Conservation (phyloP, 2,329 filamentous ascomycete species). For the Claviceps paspali region DNA sequence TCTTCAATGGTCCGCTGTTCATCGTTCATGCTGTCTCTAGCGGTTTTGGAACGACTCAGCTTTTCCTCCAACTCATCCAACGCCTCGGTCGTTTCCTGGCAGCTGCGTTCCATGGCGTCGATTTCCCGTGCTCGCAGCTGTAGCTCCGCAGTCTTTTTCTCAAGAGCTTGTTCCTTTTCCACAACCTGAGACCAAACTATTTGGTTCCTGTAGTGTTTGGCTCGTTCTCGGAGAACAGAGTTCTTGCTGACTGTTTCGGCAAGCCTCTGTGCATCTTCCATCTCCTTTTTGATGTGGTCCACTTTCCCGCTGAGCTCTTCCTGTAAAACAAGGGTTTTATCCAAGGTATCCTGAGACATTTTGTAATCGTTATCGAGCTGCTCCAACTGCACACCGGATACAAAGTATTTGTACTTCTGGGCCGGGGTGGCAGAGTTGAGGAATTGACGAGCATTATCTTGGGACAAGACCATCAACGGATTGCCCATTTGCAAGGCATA, state of each 20-base stretch:
- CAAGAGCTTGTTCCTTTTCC: slow-evolving; percentile 48
- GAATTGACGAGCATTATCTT: slow-evolving; percentile 89
- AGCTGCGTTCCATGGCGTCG: slow-evolving; percentile 12
- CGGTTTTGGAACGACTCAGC: slow-evolving; percentile 22
- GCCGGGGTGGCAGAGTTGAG: slow-evolving; percentile 67
- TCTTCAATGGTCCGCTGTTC: slow-evolving; percentile 33
- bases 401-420: slow-evolving; percentile 93
- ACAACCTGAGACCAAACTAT: slow-evolving; percentile 80
- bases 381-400: slow-evolving; percentile 86
- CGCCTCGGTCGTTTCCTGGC: slow-evolving; percentile 30
- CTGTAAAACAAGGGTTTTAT: slow-evolving; percentile 36
- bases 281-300: slow-evolving; percentile 21
- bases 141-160: slow-evolving; percentile 17
- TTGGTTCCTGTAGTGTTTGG: slow-evolving; percentile 46
- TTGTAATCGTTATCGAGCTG: slow-evolving; percentile 84
- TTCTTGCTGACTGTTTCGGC: slow-evolving; percentile 52
- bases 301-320: slow-evolving; percentile 22
- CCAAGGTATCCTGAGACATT: slow-evolving; percentile 63
- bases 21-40: slow-evolving; percentile 26
- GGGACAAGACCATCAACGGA: slow-evolving; percentile 86
- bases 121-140: slow-evolving; percentile 13
- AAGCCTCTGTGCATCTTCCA: slow-evolving; percentile 46
- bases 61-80: slow-evolving; percentile 32
- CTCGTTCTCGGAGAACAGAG: slow-evolving; percentile 45
- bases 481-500: slow-evolving; percentile 93